Evolutionary conservation across 257 asterid species (phyloP).

Genomic region (Solanum raphanifolium): DNA sequence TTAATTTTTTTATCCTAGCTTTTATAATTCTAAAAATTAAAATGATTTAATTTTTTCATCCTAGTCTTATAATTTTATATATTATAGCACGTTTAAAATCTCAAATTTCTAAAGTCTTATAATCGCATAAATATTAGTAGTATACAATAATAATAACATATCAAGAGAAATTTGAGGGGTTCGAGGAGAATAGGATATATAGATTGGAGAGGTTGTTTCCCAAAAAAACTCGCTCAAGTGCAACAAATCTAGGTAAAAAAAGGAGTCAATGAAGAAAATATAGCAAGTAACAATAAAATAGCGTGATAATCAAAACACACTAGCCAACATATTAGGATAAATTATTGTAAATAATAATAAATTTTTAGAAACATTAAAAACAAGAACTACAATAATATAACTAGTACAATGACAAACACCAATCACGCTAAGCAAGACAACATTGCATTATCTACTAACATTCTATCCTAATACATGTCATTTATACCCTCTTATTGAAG

Average conservation of each 20-base stretch:
- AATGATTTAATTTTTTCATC: not conserved
- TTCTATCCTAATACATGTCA: not conserved
- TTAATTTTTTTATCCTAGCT: not conserved
- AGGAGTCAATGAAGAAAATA: not conserved
- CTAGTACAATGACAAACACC: not conserved
- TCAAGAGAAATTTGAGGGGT: not conserved
- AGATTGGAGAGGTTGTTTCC: not conserved
- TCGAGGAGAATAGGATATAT: not conserved
- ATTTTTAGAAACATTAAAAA: too few species aligned
- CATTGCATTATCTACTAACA: fast-evolving
- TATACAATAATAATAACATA: too few species aligned
- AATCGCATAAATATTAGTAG: not conserved
- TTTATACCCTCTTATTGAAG: not conserved
- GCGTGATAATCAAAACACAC: not conserved
- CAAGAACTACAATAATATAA: too few species aligned
- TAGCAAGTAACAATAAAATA: too few species aligned
- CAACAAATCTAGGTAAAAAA: not conserved
- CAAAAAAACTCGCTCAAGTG: not conserved
- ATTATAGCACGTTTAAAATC: not conserved
- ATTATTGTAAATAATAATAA: too few species aligned
- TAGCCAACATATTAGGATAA: not conserved
- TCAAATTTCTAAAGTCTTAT: not conserved
- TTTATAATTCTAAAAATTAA: too few species aligned
- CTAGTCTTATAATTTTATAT: not conserved
- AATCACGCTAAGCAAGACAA: not conserved